Conservation (phyloP, 2,329 filamentous ascomycete genomes). For the Monosporascus sp. region DNA sequence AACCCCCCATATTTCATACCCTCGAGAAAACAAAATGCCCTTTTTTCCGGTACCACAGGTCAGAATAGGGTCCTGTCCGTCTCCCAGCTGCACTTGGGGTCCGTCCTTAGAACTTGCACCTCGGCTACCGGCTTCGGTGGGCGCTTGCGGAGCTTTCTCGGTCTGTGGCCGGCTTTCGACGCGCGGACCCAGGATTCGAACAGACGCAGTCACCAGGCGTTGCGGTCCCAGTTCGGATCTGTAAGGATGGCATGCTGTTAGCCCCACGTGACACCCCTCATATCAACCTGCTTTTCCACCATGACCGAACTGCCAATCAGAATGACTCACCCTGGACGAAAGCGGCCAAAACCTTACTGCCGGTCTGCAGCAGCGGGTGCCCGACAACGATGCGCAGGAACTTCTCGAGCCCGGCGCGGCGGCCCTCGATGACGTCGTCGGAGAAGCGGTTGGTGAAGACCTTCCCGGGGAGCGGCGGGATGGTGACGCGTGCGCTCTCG, state of each 20-base stretch:
- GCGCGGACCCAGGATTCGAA: conserved; percentile 27
- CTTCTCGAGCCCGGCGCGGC: conserved; percentile 84
- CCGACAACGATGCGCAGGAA: conserved; percentile 97
- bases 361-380: conserved; percentile 92
- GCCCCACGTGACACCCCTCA: not conserved
- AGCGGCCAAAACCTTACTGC: conserved; percentile 90
- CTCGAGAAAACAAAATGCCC: no score
- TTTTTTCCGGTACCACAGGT: not conserved
- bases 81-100: conserved; percentile 13
- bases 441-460: conserved; percentile 98
- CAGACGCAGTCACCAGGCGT: conserved; percentile 65
- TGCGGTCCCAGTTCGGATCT: conserved; percentile 89
- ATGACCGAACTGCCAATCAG: conserved; percentile 1
- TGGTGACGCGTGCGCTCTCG: conserved; percentile 89
- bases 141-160: conserved; percentile 41
- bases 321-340: conserved; percentile 82
- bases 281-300: not conserved
- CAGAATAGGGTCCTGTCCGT: conserved; percentile 9
- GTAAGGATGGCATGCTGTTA: conserved; percentile 10
- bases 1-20: no score
- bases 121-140: conserved; percentile 26
- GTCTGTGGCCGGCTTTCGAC: conserved; percentile 22
- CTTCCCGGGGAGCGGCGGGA: conserved; percentile 92
- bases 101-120: conserved; percentile 19
- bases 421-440: conserved; percentile 95